A percentile compares a stretch with the other conserved stretches of the same genome.
These are phyloP conservation scores for Stevia rebaudiana DNA, from an alignment of 140 eudicot genomes.

Conservation along the genomic window DNA sequence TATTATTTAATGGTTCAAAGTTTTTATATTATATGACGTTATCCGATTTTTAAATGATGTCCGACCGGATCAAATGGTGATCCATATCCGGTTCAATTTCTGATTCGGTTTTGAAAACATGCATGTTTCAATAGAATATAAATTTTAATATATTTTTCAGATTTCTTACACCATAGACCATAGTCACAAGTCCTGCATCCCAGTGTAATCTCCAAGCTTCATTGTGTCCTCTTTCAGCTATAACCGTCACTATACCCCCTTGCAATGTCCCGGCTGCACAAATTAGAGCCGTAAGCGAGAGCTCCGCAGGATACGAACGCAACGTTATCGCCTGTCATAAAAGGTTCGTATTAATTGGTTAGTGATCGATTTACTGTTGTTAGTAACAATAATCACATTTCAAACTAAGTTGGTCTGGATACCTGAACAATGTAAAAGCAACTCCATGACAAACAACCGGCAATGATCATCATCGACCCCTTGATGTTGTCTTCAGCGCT, in stretches of 20 bases:
- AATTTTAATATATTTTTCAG: neutral
- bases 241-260: conserved; percentile 49
- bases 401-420: neutral
- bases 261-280: conserved; percentile 57
- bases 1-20: no score
- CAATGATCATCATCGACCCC: conserved; percentile 64
- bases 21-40: no score
- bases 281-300: conserved; percentile 55
- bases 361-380: neutral
- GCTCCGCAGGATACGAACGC: conserved; percentile 67
- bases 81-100: no score
- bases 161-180: conserved; percentile 64
- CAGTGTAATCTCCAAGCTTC: conserved; percentile 44
- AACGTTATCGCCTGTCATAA: conserved; percentile 51
- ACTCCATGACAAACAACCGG: conserved; percentile 71
- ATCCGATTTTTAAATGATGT: no score
- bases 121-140: neutral
- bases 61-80: no score
- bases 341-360: neutral
- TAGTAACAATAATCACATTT: neutral
- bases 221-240: conserved; percentile 43
- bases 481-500: conserved; percentile 41
- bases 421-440: conserved; percentile 80
- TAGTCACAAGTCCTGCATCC: conserved; percentile 54
- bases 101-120: no score